phyloP scores from a whole-genome alignment of 768 basidiomycete genomes.

The Pisolithus microcarpus region DNA sequence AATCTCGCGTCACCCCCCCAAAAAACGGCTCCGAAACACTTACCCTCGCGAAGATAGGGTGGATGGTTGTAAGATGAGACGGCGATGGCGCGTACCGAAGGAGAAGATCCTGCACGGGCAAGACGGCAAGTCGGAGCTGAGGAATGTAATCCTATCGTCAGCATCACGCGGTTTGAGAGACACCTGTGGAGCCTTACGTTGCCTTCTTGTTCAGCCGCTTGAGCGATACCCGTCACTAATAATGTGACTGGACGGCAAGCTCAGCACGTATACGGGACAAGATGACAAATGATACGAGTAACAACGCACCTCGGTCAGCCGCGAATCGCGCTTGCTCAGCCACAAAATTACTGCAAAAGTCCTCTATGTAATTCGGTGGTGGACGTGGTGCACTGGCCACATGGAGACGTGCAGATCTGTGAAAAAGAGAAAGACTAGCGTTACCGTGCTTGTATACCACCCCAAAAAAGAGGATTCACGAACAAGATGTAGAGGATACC shows the following conservation, averaged over 20 bases:
- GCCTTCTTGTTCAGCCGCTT: constrained; percentile 39
- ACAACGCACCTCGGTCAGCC: constrained; percentile 55
- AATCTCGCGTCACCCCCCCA: not conserved
- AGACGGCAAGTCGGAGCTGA: constrained; percentile 43
- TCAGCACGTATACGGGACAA: not conserved
- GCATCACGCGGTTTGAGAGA: not conserved
- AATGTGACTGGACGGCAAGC: constrained; percentile 42
- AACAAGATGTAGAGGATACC: constrained; percentile 70
- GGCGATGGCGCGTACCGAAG: constrained; percentile 52
- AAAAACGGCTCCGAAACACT: constrained; percentile 12
- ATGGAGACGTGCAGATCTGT: constrained; percentile 55
- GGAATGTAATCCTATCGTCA: constrained; percentile 14
- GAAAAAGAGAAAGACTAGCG: not conserved
- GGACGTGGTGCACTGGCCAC: constrained; percentile 33
- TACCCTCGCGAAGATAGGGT: constrained; percentile 61
- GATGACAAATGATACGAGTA: not conserved
- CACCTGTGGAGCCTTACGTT: constrained; percentile 38
- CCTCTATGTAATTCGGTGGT: constrained; percentile 34
- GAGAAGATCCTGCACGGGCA: constrained; percentile 53
- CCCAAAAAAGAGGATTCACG: constrained; percentile 21
- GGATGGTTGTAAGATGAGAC: constrained; percentile 61
- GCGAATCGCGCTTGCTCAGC: constrained; percentile 58
- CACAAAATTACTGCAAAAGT: constrained; percentile 58
- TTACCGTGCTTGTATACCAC: not conserved
- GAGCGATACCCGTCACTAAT: constrained; percentile 57